Evolutionary conservation across 176 grass and related monocot genomes (phyloP).

Genomic region (Cenchrus purpureus): DNA sequence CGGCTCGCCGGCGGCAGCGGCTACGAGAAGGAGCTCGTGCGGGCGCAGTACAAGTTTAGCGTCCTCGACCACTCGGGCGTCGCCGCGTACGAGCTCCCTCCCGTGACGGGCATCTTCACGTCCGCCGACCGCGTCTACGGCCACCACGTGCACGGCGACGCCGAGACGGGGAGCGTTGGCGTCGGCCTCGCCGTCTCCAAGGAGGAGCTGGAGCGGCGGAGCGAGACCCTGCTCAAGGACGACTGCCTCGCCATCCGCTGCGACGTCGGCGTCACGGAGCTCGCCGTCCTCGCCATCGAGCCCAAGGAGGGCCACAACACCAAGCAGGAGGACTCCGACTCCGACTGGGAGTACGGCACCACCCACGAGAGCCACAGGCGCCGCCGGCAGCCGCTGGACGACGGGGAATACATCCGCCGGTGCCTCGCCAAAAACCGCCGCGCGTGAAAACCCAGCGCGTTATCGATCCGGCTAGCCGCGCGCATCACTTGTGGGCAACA

Average conservation of each 20-base stretch:
- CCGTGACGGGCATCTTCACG: not conserved
- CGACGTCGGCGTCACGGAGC: conserved; percentile 8
- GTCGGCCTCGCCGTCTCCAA: not conserved
- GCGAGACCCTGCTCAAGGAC: not conserved
- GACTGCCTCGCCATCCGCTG: conserved; percentile 23
- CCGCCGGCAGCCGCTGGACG: not conserved
- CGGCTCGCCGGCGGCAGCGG: not conserved
- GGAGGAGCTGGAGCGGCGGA: not conserved
- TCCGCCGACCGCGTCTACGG: not conserved
- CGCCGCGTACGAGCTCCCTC: conserved; percentile 4
- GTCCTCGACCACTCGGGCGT: not conserved
- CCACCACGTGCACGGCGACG: too few relatives aligned
- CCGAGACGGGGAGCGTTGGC: too few relatives aligned
- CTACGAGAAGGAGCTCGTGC: not conserved
- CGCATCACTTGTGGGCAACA: too few relatives aligned
- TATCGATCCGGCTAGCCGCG: too few relatives aligned
- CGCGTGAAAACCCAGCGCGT: too few relatives aligned
- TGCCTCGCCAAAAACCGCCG: not conserved
- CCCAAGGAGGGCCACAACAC: not conserved
- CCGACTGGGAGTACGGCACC: not conserved
- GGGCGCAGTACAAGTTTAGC: not conserved
- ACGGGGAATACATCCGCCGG: not conserved
- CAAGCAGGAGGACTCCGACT: not conserved
- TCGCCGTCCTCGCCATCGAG: not conserved
- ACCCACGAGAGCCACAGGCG: not conserved